A percentile compares a stretch with the other conserved stretches of the same genome.
Conservation (phyloP, 345 rosid genomes). For the Euphorbia pulcherrima region DNA sequence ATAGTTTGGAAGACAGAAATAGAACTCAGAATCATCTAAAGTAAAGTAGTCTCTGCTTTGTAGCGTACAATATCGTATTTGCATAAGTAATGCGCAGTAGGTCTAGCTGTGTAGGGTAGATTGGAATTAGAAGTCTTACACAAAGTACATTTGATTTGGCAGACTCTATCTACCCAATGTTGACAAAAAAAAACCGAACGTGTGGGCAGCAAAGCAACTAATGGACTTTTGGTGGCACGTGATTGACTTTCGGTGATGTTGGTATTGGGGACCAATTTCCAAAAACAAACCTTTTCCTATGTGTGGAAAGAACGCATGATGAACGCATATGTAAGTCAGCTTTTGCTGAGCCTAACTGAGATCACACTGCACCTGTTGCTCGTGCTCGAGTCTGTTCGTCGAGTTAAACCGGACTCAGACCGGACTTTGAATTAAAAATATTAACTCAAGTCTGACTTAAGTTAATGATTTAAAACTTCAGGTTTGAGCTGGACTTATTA, state of each 20-base stretch:
- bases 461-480: too few species aligned
- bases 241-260: not conserved
- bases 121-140: not conserved
- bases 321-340: not conserved
- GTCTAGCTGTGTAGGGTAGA: too few species aligned
- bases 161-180: not conserved
- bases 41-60: not conserved
- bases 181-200: not conserved
- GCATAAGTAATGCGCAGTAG: not conserved
- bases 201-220: slow-evolving; percentile 8
- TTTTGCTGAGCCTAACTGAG: not conserved
- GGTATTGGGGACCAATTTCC: slow-evolving; percentile 2
- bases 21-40: not conserved
- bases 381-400: too few species aligned
- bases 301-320: not conserved
- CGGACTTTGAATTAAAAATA: too few species aligned
- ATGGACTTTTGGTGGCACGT: not conserved
- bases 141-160: slow-evolving; percentile 2
- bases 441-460: too few species aligned
- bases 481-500: too few species aligned
- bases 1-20: not conserved
- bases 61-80: not conserved
- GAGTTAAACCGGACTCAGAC: too few species aligned
- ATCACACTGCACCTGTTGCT: not conserved
- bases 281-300: not conserved